Base-by-base conservation (phyloP, 148 eudicot genomes). In the Polygonum maritimum region DNA sequence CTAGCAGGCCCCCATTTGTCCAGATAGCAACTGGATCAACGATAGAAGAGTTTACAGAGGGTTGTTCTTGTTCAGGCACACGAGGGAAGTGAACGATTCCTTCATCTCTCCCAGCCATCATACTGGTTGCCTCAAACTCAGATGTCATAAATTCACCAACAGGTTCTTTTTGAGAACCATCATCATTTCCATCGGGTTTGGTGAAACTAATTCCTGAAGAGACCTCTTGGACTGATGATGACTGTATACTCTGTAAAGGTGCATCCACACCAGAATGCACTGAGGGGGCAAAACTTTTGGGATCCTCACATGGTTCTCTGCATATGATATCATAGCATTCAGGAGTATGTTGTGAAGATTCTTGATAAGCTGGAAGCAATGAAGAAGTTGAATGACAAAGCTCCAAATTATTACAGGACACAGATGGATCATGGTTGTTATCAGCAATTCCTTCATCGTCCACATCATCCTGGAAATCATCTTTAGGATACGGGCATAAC, bases 1-100 rank as follows among this genome's bases (percentile, higher is more conserved):
- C 97, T 5, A 96, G 82, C 48, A 92, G 85, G 70, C 86, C 83
- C 71, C 97, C 98, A 75, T 96, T 96, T 71, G 97, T 92, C 99
- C 99, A 96, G 73, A 91, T 62, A 21, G 86, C 83, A 71, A 81
- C 75, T 63, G 91, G 78, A 74, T 75, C 58, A 80, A 74, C 77
- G 74, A 71, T 74, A 77, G 88, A 78, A 82, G 82, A 79, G 79
- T 82, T 80, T 38, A 72, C 40, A 8, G 78, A 75, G 73, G 79
- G 70, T 65, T 82, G 85, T 49, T 80, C 81, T 65, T 82, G 85
- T 54, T 54, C 60, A 31, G 82, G 71, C 60, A 76, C 77, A 16
- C 22, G 33, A 35, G 78, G 70, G 36, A 57, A 22, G 51, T 48
- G 4, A 55, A 0, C 35, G 40, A 44, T 36, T 63, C 15, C 65